Evolutionary conservation across 1,284 basidiomycete genomes (phyloP), one percentile per base, ranked within the genome.

Genomic region (Ceratobasidium sp.): DNA sequence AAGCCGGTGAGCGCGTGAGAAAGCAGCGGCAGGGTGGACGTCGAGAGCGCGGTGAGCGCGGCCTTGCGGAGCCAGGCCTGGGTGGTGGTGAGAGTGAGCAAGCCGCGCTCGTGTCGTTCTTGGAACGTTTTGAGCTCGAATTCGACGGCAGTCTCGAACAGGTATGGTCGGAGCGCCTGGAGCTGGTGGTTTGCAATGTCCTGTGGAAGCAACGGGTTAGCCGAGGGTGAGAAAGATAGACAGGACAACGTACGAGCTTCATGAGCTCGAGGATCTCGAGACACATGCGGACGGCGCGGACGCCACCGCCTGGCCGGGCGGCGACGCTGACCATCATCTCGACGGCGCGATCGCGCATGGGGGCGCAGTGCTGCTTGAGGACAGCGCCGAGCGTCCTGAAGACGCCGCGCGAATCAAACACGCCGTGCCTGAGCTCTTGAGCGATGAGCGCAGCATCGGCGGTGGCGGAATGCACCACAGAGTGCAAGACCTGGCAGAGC

Each of bases 181-280:
- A 97, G 89, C 85, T 97, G 96, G 84, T 97, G 96, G 83, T 98
- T 98, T 51, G 96, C 95, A 80, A 97, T 95, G 83, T 98, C 96
- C 94, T 96, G 35, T 37, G 45, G 26, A 45, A 64, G 23, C 1
- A 23, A 71, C 20, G 17, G 31, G 39, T 37, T 37, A 67, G 60
- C 65, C 49, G 49, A 53, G 28, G 3, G 33, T 75, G 77, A 28
- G 78, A 77, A 49, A 64, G 74, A 74, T 78, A 65, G 68, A 47
- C 60, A 77, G 78, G 53, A 79, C 26, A 39, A 88, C 92, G 83
- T 81, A 94, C 94, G 81, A 98, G 88, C 87, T 97, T 97, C 96
- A 98, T 97, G 80, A 96, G 88, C 85, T 98, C 96, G 71, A 97
- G 87, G 77, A 97, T 92, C 83, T 97, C 95, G 83, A 98, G 91